Evolutionary conservation across 2,329 filamentous ascomycete genomes (phyloP).

Genomic region (Talaromyces islandicus): DNA sequence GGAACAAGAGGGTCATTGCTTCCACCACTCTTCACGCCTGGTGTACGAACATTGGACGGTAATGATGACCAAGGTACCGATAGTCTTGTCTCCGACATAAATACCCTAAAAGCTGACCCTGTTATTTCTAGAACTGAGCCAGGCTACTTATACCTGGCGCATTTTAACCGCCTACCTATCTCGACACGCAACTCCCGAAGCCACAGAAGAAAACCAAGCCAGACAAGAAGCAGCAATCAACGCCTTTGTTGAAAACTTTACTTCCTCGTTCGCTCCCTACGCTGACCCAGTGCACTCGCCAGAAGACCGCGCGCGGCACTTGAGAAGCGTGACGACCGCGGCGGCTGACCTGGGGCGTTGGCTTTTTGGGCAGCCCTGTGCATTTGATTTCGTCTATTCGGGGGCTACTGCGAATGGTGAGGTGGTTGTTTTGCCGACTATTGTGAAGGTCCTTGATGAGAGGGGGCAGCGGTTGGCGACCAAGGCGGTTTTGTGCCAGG

Average conservation of each 20-base stretch:
- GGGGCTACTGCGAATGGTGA: neutral
- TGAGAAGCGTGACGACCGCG: constrained; percentile 15
- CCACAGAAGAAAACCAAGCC: neutral
- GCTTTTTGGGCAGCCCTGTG: constrained; percentile 23
- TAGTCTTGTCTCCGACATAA: neutral
- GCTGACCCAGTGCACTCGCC: constrained; percentile 11
- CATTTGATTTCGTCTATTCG: constrained; percentile 14
- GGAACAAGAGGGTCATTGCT: constrained; percentile 5
- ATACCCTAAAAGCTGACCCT: neutral
- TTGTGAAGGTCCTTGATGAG: constrained; percentile 19
- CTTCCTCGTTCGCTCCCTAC: constrained; percentile 17
- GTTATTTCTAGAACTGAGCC: constrained; percentile 10
- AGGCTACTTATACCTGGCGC: constrained; percentile 22
- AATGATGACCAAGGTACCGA: neutral
- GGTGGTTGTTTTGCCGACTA: constrained; percentile 13
- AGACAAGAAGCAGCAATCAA: neutral
- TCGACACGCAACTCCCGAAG: neutral
- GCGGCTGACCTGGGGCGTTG: constrained; percentile 19
- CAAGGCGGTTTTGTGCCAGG: constrained; percentile 14
- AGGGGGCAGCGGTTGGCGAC: constrained; percentile 12
- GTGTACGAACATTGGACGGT: neutral
- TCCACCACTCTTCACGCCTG: neutral
- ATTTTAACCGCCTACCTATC: constrained; percentile 22
- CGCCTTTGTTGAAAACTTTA: constrained; percentile 14
- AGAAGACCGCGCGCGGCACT: constrained; percentile 14